Base-by-base conservation (phyloP, 2,329 filamentous ascomycete genomes). In the Pseudogymnoascus sp. region DNA sequence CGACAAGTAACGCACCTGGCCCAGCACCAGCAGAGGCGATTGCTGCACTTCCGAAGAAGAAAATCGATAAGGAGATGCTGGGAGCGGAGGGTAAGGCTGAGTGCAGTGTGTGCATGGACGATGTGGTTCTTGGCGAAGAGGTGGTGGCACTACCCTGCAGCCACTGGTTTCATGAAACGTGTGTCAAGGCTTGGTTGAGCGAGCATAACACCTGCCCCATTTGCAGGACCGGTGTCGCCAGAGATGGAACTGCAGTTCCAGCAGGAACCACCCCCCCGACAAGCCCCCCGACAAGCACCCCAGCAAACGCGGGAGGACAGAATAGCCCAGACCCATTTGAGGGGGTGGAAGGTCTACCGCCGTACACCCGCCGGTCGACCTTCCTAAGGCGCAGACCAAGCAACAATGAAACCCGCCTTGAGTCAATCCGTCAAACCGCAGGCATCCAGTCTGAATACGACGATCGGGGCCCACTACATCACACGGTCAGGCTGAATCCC, bases 31-130 rank as follows among this genome's bases (percentile, higher is more conserved):
- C 87, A 65, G 82, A 83, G 53, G 90, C 90, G 0, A 93, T 99
- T 62, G 81, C 83, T 26, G 81, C 83, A 3, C 78, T 99, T 4
- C 85, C 90, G 7, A 88, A 87, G 69, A 88, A 87, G 68, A 83
- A 83, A 47, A 79, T 95, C 1, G 84, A 90, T 61, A 78, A 82
- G 64, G 82, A 87, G 44, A 87, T 96, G 82, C 79, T 96, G 5
- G 82, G 80, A 1, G 73, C 78, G 0, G 83, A 86, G 62, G 83
- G 82, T 6, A 90, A 88, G 64, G 88, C 86, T 44, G 93, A 97
- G 72, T 99, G 95, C 74, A 93, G 90, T 37, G 96, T 99, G 64
- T 99, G 95, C 76, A 96, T 97, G 79, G 92, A 97, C 63, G 84
- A 90, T 29, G 87, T 96, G 66, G 81, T 84, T 26, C 72, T 89